phyloP scores from a whole-genome alignment of 495 filamentous ascomycete species.

The Lichenothelia convexa region DNA sequence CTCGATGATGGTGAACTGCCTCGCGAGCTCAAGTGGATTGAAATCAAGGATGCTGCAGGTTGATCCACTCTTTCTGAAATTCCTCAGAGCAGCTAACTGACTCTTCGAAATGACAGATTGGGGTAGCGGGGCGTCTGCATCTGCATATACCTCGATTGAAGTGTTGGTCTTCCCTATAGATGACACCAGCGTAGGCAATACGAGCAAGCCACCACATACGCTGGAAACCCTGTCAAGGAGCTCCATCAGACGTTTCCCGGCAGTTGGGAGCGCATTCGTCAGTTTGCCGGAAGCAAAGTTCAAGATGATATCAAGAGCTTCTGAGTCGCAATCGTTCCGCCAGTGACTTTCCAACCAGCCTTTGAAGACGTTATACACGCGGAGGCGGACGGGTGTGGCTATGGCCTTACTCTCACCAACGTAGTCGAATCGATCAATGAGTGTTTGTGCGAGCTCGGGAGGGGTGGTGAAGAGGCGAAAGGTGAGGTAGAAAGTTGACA shows the following conservation, averaged over 20 bases:
- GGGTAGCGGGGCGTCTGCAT: conserved; percentile 50
- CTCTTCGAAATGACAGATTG: conserved; percentile 52
- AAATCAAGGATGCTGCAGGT: conserved; percentile 73
- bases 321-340: conserved; percentile 60
- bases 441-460: conserved; percentile 52
- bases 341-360: conserved; percentile 95
- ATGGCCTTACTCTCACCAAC: conserved; percentile 58
- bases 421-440: conserved; percentile 85
- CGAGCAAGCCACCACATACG: conserved; percentile 40
- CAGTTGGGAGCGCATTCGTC: conserved; percentile 45
- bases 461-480: conserved; percentile 90
- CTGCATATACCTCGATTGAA: conserved; percentile 44
- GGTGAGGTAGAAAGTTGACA: conserved; percentile 89
- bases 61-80: conserved; percentile 52
- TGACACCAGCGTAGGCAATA: conserved; percentile 75
- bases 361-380: conserved; percentile 94
- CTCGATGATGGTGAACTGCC: conserved; percentile 87
- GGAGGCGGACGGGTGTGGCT: conserved; percentile 62
- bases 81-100: conserved; percentile 51
- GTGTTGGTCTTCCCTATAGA: conserved; percentile 78
- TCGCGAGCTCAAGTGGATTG: conserved; percentile 77
- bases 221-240: conserved; percentile 67
- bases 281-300: conserved; percentile 63
- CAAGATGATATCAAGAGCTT: conserved; percentile 55
- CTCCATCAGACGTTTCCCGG: conserved; percentile 60